A percentile compares a stretch with the other conserved stretches of the same genome.
Evolutionary conservation across 495 filamentous ascomycete species (phyloP).

Genomic region (Cudoniella acicularis): DNA sequence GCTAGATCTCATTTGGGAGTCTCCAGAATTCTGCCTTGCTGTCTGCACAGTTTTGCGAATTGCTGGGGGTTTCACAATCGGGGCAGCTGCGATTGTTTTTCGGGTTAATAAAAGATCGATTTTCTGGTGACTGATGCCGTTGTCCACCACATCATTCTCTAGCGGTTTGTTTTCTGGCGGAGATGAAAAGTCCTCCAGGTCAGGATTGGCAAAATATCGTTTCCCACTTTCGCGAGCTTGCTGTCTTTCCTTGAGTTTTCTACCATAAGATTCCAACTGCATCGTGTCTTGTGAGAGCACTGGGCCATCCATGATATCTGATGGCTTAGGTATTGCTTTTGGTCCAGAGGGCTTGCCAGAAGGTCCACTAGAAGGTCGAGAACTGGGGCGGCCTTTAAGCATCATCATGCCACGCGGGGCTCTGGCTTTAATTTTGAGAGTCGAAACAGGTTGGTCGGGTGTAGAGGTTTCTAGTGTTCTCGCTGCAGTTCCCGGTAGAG

Average conservation of each 20-base stretch:
- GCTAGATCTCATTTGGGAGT: too few relatives aligned
- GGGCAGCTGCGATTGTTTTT: neutral
- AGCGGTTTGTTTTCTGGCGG: neutral
- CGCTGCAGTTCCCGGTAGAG: neutral
- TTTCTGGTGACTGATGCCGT: slow-evolving; percentile 16
- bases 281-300: slow-evolving; percentile 16
- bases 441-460: slow-evolving; percentile 4
- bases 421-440: slow-evolving; percentile 24
- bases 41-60: too few relatives aligned
- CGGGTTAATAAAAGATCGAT: slow-evolving; percentile 15
- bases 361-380: neutral
- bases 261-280: slow-evolving; percentile 8
- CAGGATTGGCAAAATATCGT: neutral
- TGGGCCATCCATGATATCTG: neutral
- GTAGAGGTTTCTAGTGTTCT: neutral
- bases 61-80: neutral
- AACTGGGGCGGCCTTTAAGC: slow-evolving; percentile 16
- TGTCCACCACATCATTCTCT: neutral
- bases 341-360: neutral
- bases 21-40: too few relatives aligned
- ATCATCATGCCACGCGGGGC: slow-evolving; percentile 27
- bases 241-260: slow-evolving; percentile 12
- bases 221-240: slow-evolving; percentile 7
- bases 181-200: slow-evolving; percentile 4
- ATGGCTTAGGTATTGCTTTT: neutral